phyloP scores from a whole-genome alignment of 495 filamentous ascomycete genomes.

The Aspergillus incahuasiensis region DNA sequence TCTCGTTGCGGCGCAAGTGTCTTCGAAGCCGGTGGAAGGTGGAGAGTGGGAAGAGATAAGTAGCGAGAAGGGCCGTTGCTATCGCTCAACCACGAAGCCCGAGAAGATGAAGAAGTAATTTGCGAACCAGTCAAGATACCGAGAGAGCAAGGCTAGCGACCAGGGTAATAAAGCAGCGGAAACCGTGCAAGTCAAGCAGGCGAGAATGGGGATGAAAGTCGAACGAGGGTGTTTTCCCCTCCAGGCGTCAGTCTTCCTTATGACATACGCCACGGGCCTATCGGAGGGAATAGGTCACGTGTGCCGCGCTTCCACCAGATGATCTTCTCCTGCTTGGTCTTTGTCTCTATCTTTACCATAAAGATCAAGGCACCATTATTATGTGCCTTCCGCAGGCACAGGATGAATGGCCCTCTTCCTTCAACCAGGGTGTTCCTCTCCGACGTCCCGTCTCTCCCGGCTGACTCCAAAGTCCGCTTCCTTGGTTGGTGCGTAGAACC shows the following conservation, averaged over 20 bases:
- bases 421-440: slow-evolving; percentile 66
- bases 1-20: not conserved
- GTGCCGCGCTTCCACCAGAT: slow-evolving; percentile 1
- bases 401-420: slow-evolving; percentile 47
- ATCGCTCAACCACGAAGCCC: not conserved
- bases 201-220: not conserved
- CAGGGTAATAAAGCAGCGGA: not conserved
- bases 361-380: not conserved
- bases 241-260: slow-evolving; percentile 19
- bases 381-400: not conserved
- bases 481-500: slow-evolving; percentile 73
- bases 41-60: slow-evolving; percentile 18
- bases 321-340: not conserved
- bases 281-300: slow-evolving; percentile 36
- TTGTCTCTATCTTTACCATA: not conserved
- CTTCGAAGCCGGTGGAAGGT: slow-evolving; percentile 2
- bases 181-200: not conserved
- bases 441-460: slow-evolving; percentile 47
- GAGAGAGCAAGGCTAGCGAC: not conserved
- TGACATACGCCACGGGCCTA: slow-evolving; percentile 39
- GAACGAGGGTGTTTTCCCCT: slow-evolving; percentile 25
- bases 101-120: not conserved
- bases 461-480: slow-evolving; percentile 79
- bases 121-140: not conserved
- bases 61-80: slow-evolving; percentile 3